A percentile compares a stretch with the other conserved stretches of the same genome.
phyloP scores from a whole-genome alignment of 345 rosid species.

The Salix exigua region DNA sequence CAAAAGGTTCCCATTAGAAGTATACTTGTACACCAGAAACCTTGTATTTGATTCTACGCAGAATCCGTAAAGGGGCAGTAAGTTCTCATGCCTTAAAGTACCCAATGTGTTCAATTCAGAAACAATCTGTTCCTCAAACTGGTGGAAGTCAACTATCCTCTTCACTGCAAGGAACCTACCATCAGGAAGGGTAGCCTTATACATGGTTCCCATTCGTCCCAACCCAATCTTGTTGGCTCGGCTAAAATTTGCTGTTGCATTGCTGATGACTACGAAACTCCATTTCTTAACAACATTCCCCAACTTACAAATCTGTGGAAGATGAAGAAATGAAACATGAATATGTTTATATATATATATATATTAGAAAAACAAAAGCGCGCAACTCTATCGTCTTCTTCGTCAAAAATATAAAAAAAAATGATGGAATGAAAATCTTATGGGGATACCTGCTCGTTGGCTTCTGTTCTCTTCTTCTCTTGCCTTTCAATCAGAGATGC shows the following conservation, averaged over 20 bases:
- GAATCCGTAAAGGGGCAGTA: slow-evolving; percentile 24
- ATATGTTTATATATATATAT: no score
- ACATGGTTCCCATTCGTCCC: slow-evolving; percentile 7
- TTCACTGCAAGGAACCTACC: slow-evolving; percentile 18
- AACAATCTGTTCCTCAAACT: background rate
- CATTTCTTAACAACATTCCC: background rate
- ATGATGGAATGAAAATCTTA: background rate
- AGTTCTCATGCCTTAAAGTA: slow-evolving; percentile 2
- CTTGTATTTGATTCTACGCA: slow-evolving; percentile 10
- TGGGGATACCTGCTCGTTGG: background rate
- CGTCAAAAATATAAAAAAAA: no score
- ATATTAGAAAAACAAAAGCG: no score
- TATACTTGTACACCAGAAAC: slow-evolving; percentile 25
- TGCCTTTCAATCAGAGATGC: background rate
- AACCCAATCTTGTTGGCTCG: background rate
- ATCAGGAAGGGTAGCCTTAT: slow-evolving; percentile 3
- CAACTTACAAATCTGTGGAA: background rate
- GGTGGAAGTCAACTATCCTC: background rate
- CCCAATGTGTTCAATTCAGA: slow-evolving; percentile 15
- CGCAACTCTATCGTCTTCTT: no score
- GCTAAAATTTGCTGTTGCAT: slow-evolving; percentile 4
- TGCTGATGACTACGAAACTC: background rate
- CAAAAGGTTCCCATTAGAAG: slow-evolving; percentile 23
- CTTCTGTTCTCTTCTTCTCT: background rate
- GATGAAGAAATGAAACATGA: background rate